These are phyloP conservation scores for Penicillium sclerotigenum DNA, from an alignment of 2,329 filamentous ascomycete species.

Conservation along the genomic window DNA sequence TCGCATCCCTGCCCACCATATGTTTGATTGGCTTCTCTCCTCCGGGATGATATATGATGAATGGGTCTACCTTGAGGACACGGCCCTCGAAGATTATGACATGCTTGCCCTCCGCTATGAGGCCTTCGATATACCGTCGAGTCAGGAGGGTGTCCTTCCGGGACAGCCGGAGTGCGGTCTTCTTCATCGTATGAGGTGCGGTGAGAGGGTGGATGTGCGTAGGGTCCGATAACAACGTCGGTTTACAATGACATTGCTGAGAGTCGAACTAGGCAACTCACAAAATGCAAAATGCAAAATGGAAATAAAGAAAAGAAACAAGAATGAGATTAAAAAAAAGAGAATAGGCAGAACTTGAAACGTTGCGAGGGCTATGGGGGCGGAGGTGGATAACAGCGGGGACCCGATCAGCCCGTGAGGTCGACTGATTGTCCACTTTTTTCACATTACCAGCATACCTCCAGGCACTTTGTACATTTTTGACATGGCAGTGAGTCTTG, in stretches of 20 bases:
- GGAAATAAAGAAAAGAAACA: background rate
- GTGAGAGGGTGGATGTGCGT: background rate
- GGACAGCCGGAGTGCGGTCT: conserved; percentile 20
- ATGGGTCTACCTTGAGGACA: conserved; percentile 84
- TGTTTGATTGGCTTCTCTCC: conserved; percentile 88
- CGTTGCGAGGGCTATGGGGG: conserved; percentile 11
- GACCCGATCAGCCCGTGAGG: conserved; percentile 18
- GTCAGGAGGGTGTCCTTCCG: conserved; percentile 53
- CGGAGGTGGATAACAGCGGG: conserved; percentile 22
- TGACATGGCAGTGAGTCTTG: conserved; percentile 25
- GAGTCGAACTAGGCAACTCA: background rate
- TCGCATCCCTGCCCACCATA: conserved; percentile 91
- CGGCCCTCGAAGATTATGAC: conserved; percentile 77
- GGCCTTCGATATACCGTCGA: conserved; percentile 67
- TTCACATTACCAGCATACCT: conserved; percentile 5
- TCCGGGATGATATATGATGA: conserved; percentile 86
- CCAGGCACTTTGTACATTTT: background rate
- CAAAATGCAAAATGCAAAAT: background rate
- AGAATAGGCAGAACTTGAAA: conserved; percentile 9
- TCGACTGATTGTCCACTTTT: conserved; percentile 1
- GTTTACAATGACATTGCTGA: conserved; percentile 4
- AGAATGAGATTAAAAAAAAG: background rate
- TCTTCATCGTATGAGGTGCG: conserved; percentile 19
- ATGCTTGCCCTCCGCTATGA: conserved; percentile 77
- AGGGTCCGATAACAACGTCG: background rate